A percentile compares a stretch with the other conserved stretches of the same genome.
These are phyloP conservation scores for Talaromyces sp. DNA, from an alignment of 2,329 filamentous ascomycete species.

Conservation along the genomic window DNA sequence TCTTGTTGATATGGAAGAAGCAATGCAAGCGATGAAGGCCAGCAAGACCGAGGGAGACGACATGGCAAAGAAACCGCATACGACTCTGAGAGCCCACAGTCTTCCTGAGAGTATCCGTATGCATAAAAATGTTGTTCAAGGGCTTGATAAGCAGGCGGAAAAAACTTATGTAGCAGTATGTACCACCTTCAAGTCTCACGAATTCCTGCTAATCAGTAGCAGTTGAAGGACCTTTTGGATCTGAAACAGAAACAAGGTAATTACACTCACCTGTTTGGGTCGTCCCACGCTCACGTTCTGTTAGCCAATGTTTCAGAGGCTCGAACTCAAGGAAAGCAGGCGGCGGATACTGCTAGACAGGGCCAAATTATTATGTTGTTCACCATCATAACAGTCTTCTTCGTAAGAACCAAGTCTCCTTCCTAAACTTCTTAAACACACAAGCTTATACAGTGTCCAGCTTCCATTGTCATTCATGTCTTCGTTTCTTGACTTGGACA, in stretches of 20 bases:
- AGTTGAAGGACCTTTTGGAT: background rate
- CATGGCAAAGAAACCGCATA: background rate
- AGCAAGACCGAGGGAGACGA: background rate
- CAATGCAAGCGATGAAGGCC: background rate
- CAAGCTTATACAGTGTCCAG: background rate
- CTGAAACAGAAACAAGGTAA: background rate
- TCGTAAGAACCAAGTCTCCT: background rate
- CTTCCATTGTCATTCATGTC: slow-evolving; percentile 2
- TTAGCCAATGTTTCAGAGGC: slow-evolving; percentile 5
- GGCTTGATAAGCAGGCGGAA: background rate
- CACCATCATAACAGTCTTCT: slow-evolving; percentile 5
- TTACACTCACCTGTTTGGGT: background rate
- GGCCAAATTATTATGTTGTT: slow-evolving; percentile 4
- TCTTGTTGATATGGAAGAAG: slow-evolving; percentile 1
- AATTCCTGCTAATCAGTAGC: background rate
- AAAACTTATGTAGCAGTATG: background rate
- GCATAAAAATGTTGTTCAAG: background rate
- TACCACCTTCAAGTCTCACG: background rate
- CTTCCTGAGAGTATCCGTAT: background rate
- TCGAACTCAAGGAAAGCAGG: slow-evolving; percentile 4
- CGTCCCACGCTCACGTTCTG: background rate
- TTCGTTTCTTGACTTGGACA: slow-evolving; percentile 1
- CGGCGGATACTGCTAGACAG: slow-evolving; percentile 2
- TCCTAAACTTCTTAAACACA: background rate
- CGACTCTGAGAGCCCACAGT: background rate